These are phyloP conservation scores for Solanum bulbocastanum DNA, from an alignment of 257 asterid species.

Conservation along the genomic window DNA sequence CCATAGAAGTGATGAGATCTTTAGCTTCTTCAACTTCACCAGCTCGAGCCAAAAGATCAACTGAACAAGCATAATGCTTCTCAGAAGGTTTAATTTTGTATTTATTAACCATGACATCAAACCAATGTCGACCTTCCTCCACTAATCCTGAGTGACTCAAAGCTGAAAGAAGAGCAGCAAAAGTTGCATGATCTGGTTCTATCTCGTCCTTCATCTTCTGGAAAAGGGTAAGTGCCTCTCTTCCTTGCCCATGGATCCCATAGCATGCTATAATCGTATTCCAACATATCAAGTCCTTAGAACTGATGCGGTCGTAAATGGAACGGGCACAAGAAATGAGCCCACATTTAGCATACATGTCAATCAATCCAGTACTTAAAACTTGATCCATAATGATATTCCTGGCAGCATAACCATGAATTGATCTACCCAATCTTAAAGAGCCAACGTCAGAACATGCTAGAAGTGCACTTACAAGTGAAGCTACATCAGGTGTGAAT, in stretches of 20 bases:
- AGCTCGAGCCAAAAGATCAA: constrained; percentile 76
- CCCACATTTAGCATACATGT: constrained; percentile 83
- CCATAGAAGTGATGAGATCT: constrained; percentile 34
- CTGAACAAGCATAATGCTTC: constrained; percentile 64
- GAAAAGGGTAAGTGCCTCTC: constrained; percentile 52
- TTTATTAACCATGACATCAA: constrained; percentile 40
- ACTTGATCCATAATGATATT: constrained; percentile 33
- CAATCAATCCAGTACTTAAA: constrained; percentile 57
- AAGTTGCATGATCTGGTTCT: constrained; percentile 71
- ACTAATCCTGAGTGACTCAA: constrained; percentile 73
- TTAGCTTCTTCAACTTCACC: constrained; percentile 69
- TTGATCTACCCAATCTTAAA: constrained; percentile 32
- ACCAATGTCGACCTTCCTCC: constrained; percentile 57
- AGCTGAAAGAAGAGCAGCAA: constrained; percentile 79
- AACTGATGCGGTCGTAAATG: constrained; percentile 26
- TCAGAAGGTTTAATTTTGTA: constrained; percentile 55
- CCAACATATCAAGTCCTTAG: constrained; percentile 49
- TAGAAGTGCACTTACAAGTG: constrained; percentile 57
- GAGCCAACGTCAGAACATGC: constrained; percentile 61
- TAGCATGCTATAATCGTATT: constrained; percentile 67
- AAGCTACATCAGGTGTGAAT: constrained; percentile 40
- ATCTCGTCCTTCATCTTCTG: constrained; percentile 28
- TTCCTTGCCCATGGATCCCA: constrained; percentile 69
- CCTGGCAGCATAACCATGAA: constrained; percentile 49
- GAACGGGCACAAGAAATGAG: constrained; percentile 34